A percentile compares a stretch with the other conserved stretches of the same genome.
Conservation (phyloP, 23 red algal genomes). For the Gracilaria caudata region DNA sequence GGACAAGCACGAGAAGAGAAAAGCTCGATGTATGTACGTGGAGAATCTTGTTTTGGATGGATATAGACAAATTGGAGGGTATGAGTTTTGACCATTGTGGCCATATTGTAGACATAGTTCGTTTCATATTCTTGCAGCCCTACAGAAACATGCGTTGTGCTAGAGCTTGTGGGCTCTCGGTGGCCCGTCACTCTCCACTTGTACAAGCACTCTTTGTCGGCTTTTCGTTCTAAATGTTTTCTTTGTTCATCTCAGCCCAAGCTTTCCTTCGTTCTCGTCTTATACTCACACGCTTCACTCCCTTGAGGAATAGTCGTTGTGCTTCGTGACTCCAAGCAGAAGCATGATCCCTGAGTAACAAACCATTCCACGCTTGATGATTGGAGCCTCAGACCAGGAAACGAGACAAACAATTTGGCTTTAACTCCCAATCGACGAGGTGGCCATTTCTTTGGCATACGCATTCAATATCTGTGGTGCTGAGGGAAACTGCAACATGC, state of each 20-base stretch:
- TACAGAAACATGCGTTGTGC: not conserved
- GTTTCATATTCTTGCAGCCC: slow-evolving; percentile 33
- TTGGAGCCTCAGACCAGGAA: not conserved
- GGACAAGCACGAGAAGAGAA: slow-evolving; percentile 57
- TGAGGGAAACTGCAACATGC: not conserved
- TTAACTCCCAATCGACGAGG: not conserved
- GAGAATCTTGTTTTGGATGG: slow-evolving; percentile 46
- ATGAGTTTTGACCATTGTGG: slow-evolving; percentile 32
- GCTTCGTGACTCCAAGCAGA: not conserved
- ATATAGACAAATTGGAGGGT: slow-evolving; percentile 70
- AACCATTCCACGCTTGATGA: not conserved
- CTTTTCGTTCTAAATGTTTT: slow-evolving; percentile 1
- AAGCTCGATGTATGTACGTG: slow-evolving; percentile 39
- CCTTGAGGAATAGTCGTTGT: not conserved
- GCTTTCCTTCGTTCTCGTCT: not conserved
- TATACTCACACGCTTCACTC: not conserved
- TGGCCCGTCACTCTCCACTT: not conserved
- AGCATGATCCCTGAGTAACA: not conserved
- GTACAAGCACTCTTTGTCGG: not conserved
- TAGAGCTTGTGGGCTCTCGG: slow-evolving; percentile 10
- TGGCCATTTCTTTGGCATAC: not conserved
- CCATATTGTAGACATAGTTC: slow-evolving; percentile 17
- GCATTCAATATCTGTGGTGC: not conserved
- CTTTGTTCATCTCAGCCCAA: not conserved
- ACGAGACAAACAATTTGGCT: not conserved